phyloP scores from a whole-genome alignment of 495 filamentous ascomycete genomes.

The Amphirosellinia nigrospora region DNA sequence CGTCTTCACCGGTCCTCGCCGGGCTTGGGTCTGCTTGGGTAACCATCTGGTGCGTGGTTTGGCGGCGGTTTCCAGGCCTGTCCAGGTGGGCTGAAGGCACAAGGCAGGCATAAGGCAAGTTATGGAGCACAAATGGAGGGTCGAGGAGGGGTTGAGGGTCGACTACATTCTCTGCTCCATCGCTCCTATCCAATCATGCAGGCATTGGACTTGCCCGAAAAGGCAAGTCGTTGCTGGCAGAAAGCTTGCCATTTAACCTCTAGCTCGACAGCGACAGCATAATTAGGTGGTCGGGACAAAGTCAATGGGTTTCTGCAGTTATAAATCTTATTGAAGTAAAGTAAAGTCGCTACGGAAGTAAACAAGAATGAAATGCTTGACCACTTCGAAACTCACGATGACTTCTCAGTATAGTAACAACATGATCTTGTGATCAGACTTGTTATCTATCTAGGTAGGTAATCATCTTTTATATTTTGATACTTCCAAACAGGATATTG shows the following conservation, averaged over 20 bases:
- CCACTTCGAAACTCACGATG: background rate
- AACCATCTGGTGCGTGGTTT: background rate
- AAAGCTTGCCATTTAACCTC: background rate
- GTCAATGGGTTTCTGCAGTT: background rate
- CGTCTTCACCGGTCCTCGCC: conserved; percentile 10
- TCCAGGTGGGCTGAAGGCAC: conserved; percentile 5
- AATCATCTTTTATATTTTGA: too few species aligned
- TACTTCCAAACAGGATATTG: too few species aligned
- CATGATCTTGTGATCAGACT: background rate
- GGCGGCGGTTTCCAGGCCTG: conserved; percentile 1
- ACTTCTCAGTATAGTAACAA: background rate
- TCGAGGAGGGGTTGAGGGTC: background rate
- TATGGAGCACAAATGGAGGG: background rate
- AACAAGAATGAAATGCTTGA: background rate
- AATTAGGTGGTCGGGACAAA: background rate
- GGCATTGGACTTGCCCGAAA: conserved; percentile 2
- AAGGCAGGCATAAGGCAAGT: too few species aligned
- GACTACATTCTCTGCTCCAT: background rate
- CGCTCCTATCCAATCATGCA: conserved; percentile 13
- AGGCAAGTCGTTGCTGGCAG: conserved; percentile 10
- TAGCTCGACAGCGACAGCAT: background rate
- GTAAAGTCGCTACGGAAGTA: background rate
- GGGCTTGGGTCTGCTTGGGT: background rate
- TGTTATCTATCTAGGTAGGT: background rate
- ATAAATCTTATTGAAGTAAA: background rate